Conservation (phyloP, 2,329 filamentous ascomycete species). For the Raffaelea deltoideospora region DNA sequence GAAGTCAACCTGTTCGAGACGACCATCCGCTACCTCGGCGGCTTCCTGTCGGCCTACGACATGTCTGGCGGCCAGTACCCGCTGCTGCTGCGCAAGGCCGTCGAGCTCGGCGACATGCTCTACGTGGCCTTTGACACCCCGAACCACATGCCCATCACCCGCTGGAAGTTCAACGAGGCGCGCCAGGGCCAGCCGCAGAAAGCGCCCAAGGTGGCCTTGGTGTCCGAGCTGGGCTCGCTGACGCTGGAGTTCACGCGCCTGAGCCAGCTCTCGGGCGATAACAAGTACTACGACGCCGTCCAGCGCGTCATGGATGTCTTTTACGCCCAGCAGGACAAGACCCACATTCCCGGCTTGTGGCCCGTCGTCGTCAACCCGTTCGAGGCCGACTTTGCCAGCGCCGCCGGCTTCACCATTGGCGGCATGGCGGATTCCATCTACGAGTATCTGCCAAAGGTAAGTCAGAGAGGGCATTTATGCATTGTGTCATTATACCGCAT, state of each 20-base stretch:
- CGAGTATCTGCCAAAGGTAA: conserved; percentile 46
- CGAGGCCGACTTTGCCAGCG: conserved; percentile 28
- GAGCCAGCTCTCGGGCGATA: conserved; percentile 55
- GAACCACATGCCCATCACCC: conserved; percentile 33
- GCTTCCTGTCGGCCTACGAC: conserved; percentile 15
- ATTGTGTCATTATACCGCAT: too few species aligned
- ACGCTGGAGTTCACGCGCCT: conserved; percentile 62
- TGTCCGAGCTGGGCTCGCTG: conserved; percentile 45
- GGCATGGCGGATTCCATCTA: conserved; percentile 35
- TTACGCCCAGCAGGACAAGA: conserved; percentile 47
- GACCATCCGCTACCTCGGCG: conserved; percentile 17
- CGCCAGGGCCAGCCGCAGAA: conserved; percentile 12
- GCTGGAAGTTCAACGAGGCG: conserved; percentile 24
- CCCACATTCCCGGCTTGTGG: conserved; percentile 58
- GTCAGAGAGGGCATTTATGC: too few species aligned
- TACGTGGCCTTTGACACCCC: conserved; percentile 39
- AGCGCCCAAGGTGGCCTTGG: conserved; percentile 21
- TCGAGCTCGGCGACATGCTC: conserved; percentile 38
- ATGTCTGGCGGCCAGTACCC: conserved; percentile 22
- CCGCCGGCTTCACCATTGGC: conserved; percentile 26
- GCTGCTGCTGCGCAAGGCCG: conserved; percentile 30
- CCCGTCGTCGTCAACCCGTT: conserved; percentile 48
- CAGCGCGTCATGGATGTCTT: conserved; percentile 59
- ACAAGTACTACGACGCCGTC: conserved; percentile 63
- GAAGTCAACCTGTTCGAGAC: conserved; percentile 23